Percentiles rank a stretch among this genome's conserved stretches.
These are phyloP conservation scores for Besnoitia besnoiti DNA, from an alignment of 169 alveolate species.

Conservation along the genomic window DNA sequence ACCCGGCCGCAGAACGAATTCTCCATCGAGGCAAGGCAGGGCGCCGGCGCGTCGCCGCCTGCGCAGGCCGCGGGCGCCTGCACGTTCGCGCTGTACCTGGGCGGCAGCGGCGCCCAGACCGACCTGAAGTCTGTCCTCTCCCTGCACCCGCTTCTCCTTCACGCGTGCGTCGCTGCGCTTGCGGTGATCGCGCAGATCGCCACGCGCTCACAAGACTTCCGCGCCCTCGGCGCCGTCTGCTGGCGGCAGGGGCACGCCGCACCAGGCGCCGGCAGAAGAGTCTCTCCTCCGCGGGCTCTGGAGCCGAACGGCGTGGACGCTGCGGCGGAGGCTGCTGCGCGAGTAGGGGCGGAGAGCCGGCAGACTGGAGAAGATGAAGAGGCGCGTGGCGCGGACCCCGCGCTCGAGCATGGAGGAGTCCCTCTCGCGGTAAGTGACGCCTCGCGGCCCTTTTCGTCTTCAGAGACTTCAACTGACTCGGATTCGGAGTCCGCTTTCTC, in stretches of 20 bases:
- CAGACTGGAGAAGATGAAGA: background rate
- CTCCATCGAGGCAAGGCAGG: background rate
- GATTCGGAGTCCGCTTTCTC: background rate
- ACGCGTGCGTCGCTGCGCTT: background rate
- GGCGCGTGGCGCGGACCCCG: background rate
- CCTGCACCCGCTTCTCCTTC: background rate
- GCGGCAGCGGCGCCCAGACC: background rate
- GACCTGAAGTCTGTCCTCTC: background rate
- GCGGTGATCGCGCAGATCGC: slow-evolving; percentile 8
- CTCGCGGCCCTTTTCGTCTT: background rate
- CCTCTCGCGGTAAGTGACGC: background rate
- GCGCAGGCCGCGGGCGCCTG: background rate
- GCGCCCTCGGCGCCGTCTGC: background rate
- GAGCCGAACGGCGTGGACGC: background rate
- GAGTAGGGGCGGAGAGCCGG: background rate
- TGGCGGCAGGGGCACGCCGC: slow-evolving; percentile 3
- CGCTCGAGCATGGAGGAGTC: background rate
- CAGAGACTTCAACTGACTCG: background rate
- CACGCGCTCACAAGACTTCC: background rate
- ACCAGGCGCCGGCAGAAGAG: background rate
- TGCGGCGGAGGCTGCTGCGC: background rate
- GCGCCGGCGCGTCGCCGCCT: background rate
- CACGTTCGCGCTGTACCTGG: background rate
- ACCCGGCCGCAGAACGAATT: background rate
- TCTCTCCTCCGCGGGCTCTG: background rate